These are phyloP conservation scores for Arbutus unedo DNA, from an alignment of 148 eudicot genomes.

Conservation along the genomic window DNA sequence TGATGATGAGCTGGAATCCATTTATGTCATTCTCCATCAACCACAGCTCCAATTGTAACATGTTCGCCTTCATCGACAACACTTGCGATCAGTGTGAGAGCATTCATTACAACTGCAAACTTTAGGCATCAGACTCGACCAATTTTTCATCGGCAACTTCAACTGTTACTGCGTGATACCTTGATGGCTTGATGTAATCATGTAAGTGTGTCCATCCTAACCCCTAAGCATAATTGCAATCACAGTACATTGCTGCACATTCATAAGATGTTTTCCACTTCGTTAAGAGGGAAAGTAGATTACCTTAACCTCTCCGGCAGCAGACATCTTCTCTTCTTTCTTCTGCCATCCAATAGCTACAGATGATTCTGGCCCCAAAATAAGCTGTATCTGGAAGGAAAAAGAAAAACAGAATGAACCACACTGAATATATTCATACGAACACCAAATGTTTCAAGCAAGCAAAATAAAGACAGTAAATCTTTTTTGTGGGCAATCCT, in stretches of 20 bases:
- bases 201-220: background rate
- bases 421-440: too few relatives aligned
- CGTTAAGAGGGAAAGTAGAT: background rate
- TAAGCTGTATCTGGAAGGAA: constrained; percentile 68
- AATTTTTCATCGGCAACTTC: background rate
- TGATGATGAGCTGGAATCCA: background rate
- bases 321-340: constrained; percentile 76
- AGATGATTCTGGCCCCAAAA: constrained; percentile 76
- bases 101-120: background rate
- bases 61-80: background rate
- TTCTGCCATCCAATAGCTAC: constrained; percentile 92
- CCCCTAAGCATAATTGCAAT: background rate
- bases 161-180: background rate
- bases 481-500: background rate
- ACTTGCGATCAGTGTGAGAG: background rate
- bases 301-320: constrained; percentile 92
- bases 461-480: background rate
- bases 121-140: background rate
- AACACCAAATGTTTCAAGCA: constrained; percentile 12
- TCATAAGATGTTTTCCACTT: background rate
- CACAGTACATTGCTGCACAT: background rate
- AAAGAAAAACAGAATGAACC: background rate
- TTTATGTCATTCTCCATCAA: background rate
- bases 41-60: background rate
- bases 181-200: background rate